phyloP scores from a whole-genome alignment of 139 green algal species.

The Chlamydomonas schloesseri region DNA sequence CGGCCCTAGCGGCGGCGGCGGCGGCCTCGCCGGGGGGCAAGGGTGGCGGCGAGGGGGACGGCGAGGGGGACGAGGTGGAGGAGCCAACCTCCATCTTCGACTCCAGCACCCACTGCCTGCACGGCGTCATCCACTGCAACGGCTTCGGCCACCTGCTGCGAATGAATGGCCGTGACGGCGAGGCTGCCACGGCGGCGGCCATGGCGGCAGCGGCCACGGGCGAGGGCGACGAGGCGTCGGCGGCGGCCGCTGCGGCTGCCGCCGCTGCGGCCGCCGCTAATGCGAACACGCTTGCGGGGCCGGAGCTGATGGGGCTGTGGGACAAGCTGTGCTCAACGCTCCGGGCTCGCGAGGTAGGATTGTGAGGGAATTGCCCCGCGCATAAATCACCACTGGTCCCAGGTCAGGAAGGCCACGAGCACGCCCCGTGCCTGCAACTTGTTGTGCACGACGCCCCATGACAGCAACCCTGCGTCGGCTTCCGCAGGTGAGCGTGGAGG shows the following conservation, averaged over 20 bases:
- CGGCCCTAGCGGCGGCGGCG: no score
- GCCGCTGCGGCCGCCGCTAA: background rate
- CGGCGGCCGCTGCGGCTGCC: background rate
- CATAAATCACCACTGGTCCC: background rate
- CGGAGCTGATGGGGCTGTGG: conserved; percentile 94
- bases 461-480: no score
- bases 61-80: no score
- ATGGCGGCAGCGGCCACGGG: conserved; percentile 3
- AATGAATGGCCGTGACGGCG: conserved; percentile 74
- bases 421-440: no score
- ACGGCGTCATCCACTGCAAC: conserved; percentile 95
- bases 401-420: no score
- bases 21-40: no score
- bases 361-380: conserved; percentile 40
- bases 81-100: conserved; percentile 74
- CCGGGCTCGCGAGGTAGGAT: conserved; percentile 66
- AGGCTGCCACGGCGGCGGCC: conserved; percentile 46
- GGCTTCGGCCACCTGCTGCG: conserved; percentile 93
- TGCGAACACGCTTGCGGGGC: conserved; percentile 55
- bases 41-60: no score
- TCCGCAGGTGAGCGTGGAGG: conserved; percentile 80
- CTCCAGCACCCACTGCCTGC: conserved; percentile 84
- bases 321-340: conserved; percentile 90
- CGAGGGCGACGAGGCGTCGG: conserved; percentile 40
- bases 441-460: no score